These are phyloP conservation scores for Paradendryphiella salina DNA, from an alignment of 2,329 filamentous ascomycete species.

Conservation along the genomic window DNA sequence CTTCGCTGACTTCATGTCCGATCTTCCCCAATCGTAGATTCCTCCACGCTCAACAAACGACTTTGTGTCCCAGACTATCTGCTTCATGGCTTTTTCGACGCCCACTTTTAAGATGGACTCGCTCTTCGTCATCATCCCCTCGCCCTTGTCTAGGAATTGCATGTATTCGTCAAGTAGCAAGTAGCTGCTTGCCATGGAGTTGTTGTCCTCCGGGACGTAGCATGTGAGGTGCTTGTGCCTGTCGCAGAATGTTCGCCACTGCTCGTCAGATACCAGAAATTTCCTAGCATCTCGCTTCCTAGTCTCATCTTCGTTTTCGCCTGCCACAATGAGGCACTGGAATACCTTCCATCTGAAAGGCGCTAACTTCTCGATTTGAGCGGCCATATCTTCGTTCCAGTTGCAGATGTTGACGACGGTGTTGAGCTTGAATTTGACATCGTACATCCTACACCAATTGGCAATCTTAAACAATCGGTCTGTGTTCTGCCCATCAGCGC, in stretches of 20 bases:
- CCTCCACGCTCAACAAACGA: constrained; percentile 5
- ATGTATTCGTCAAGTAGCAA: constrained; percentile 7
- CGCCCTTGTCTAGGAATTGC: constrained; percentile 4
- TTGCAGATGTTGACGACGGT: constrained; percentile 7
- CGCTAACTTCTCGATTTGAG: constrained; percentile 2
- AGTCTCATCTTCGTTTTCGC: constrained; percentile 5
- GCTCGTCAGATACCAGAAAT: constrained; percentile 1
- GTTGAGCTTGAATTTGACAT: constrained; percentile 9
- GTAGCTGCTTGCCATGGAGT: constrained; percentile 6
- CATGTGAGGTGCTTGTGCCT: neutral
- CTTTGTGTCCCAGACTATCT: constrained; percentile 7
- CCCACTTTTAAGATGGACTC: constrained; percentile 3
- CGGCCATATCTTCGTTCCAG: constrained; percentile 8
- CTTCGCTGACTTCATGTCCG: neutral
- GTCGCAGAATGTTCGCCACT: constrained; percentile 6
- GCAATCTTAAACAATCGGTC: neutral
- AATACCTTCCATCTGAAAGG: constrained; percentile 11
- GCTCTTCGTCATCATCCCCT: neutral
- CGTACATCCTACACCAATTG: neutral
- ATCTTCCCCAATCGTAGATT: constrained; percentile 7
- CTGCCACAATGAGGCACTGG: constrained; percentile 6
- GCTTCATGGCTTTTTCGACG: constrained; percentile 1
- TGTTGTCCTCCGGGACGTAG: constrained; percentile 3
- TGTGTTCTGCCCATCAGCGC: neutral
- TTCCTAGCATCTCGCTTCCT: constrained; percentile 3